These are phyloP conservation scores for Fusarium bactridioides DNA, from an alignment of 2,329 filamentous ascomycete species.

Conservation along the genomic window DNA sequence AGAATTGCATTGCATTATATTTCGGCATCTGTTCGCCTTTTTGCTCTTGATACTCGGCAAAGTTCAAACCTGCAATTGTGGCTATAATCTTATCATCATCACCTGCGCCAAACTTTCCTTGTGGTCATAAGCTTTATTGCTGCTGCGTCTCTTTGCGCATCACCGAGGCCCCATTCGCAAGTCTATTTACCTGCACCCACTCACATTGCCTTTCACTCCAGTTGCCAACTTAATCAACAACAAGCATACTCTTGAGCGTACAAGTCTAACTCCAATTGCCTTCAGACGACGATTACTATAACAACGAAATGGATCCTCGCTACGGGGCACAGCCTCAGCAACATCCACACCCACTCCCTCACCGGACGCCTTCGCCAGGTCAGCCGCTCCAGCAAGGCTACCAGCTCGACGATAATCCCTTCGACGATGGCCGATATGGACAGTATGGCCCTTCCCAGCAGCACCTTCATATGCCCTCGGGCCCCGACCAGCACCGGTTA, in stretches of 20 bases:
- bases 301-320: conserved; percentile 62
- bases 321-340: conserved; percentile 28
- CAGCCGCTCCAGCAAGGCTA: conserved; percentile 78
- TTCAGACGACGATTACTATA: conserved; percentile 67
- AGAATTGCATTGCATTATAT: conserved; percentile 20
- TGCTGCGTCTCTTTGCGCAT: conserved; percentile 22
- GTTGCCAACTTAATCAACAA: conserved; percentile 10
- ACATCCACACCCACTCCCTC: conserved; percentile 46
- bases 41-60: not conserved
- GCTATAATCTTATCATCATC: not conserved
- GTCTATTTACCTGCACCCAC: conserved; percentile 8
- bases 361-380: conserved; percentile 77
- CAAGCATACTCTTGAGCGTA: not conserved
- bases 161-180: conserved; percentile 23
- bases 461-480: conserved; percentile 43
- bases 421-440: conserved; percentile 76
- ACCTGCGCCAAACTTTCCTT: not conserved
- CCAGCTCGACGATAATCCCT: conserved; percentile 77
- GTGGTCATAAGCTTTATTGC: conserved; percentile 7
- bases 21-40: not conserved
- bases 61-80: not conserved
- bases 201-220: not conserved
- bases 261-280: conserved; percentile 32
- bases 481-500: conserved; percentile 47
- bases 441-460: conserved; percentile 42